phyloP scores from a whole-genome alignment of 129 eudicot genomes.

The Flaveria robusta region DNA sequence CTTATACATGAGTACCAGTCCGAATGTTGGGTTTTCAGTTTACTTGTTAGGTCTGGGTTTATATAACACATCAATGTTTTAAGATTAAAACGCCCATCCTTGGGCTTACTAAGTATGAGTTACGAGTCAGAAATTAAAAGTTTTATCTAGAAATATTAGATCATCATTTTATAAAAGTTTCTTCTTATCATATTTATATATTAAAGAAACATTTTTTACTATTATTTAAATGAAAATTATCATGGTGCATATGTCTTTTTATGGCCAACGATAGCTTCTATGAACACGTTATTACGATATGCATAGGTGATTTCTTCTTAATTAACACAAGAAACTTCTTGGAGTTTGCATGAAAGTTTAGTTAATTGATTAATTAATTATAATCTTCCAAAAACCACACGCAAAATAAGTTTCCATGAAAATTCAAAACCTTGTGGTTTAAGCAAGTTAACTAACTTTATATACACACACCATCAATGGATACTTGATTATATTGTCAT shows the following conservation, averaged over 20 bases:
- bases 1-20: no score
- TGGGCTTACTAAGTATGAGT: no score
- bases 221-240: no score
- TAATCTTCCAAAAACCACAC: constrained; percentile 16
- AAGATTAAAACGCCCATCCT: no score
- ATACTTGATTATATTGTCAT: background rate
- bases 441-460: constrained; percentile 20
- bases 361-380: background rate
- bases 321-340: constrained; percentile 13
- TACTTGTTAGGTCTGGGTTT: no score
- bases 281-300: background rate
- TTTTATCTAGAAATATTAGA: no score
- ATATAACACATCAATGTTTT: no score
- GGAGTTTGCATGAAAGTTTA: constrained; percentile 7
- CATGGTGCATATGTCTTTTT: background rate
- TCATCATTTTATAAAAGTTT: no score
- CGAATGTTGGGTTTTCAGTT: no score
- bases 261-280: background rate
- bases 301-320: background rate
- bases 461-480: background rate
- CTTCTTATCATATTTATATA: no score
- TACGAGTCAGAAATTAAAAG: no score
- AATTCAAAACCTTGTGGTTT: constrained; percentile 15
- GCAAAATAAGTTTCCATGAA: constrained; percentile 25
- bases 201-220: no score